Evolutionary conservation across 352 stramenopile species (phyloP), one percentile per base, ranked within the genome.

Genomic region (Thalassiosira tumida): DNA sequence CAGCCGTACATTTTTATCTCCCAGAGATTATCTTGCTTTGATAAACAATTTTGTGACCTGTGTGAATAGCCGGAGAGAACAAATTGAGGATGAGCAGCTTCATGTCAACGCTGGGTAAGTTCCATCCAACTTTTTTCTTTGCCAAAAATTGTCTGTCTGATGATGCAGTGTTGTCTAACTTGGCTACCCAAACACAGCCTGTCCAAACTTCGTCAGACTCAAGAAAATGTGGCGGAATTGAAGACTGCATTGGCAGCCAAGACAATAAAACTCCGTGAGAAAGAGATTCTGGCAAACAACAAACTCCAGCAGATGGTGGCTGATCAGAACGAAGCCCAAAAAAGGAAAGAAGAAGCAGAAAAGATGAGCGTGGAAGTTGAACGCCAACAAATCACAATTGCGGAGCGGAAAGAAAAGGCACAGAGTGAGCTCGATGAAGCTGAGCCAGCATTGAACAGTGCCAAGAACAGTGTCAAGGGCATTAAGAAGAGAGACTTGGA

Each of bases 401-500:
- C 97, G 41, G 97, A 97, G 54, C 96, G 98, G 26, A 99, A 99
- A 94, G 97, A 98, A 50, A 97, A 98, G 65, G 99, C 99, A 10
- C 98, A 99, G 79, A 96, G 96, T 24, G 98, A 99, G 81, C 96
- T 99, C 37, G 98, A 98, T 0, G 96, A 99, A 87, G 99, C 99
- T 14, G 99, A 99, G 88, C 99, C 99, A 26, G 98, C 98, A 59
- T 96, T 99, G 59, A 87, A 99, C 67, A 98, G 98, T 84, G 99
- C 99, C 0, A 98, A 99, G 88, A 97, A 98, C 43, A 98, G 96
- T 77, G 99, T 99, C 70, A 98, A 99, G 85, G 99, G 98, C 59
- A 99, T 99, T 89, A 99, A 99, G 73, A 99, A 99, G 90, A 95
- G 97, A 26, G 98, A 99, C 94, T 96, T 99, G 33, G 99, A 99